A percentile compares a stretch with the other conserved stretches of the same genome.
Evolutionary conservation across 257 asterid genomes (phyloP).

Genomic region (Linderniella brevidens): DNA sequence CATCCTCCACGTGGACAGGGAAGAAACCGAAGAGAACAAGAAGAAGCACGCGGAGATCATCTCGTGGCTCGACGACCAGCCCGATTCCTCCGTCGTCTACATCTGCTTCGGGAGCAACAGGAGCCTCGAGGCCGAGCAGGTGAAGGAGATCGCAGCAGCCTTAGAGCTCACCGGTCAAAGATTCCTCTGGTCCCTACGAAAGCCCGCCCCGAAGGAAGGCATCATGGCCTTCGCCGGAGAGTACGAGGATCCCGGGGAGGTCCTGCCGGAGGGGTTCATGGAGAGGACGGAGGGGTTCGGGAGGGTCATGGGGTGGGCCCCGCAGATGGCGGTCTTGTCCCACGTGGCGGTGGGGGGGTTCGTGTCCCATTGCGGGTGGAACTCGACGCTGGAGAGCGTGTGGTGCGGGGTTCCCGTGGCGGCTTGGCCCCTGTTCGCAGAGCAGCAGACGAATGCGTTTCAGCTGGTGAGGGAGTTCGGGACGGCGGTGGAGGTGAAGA

Average conservation of each 20-base stretch:
- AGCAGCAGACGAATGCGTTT: slow-evolving; percentile 29
- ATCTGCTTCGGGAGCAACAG: slow-evolving; percentile 23
- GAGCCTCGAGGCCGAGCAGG: slow-evolving; percentile 11
- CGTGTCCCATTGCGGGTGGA: slow-evolving; percentile 34
- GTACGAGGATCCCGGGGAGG: not conserved
- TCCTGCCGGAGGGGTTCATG: slow-evolving; percentile 23
- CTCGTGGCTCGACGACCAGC: slow-evolving; percentile 24
- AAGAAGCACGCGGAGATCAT: not conserved
- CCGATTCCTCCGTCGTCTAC: slow-evolving; percentile 16
- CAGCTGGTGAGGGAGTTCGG: slow-evolving; percentile 24
- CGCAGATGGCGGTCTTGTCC: slow-evolving; percentile 25
- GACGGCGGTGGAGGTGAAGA: slow-evolving; percentile 17
- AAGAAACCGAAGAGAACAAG: not conserved
- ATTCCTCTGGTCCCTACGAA: slow-evolving; percentile 32
- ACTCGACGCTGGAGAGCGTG: slow-evolving; percentile 21
- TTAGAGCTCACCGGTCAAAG: slow-evolving; percentile 16
- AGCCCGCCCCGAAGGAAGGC: slow-evolving; percentile 5
- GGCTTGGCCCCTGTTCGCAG: slow-evolving; percentile 26
- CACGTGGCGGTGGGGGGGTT: slow-evolving; percentile 26
- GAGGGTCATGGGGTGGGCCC: slow-evolving; percentile 34
- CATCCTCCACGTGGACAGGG: not conserved
- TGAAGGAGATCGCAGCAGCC: slow-evolving; percentile 16
- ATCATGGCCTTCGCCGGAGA: too few species aligned
- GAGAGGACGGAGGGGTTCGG: slow-evolving; percentile 15
- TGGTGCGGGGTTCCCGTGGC: slow-evolving; percentile 30